A percentile compares a stretch with the other conserved stretches of the same genome.
Evolutionary conservation across 2,329 filamentous ascomycete species (phyloP).

Genomic region (Hypoxylon rubiginosum): DNA sequence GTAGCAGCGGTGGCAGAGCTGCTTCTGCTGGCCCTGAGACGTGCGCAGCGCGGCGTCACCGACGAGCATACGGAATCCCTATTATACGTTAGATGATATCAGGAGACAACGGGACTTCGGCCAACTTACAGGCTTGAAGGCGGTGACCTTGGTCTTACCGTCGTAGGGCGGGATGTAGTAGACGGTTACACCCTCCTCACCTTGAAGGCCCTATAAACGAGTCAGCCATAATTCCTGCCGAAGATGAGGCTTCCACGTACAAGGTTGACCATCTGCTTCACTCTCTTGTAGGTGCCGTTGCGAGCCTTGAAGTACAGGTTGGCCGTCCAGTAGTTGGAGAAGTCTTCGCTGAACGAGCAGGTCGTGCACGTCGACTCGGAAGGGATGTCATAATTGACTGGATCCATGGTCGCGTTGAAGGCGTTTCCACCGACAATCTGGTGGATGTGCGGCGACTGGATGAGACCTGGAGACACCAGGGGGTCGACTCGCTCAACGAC

Average conservation of each 20-base stretch:
- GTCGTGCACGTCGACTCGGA: constrained; percentile 44
- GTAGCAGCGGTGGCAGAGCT: constrained; percentile 46
- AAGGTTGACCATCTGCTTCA: constrained; percentile 46
- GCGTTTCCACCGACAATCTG: constrained; percentile 45
- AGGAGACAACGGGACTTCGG: neutral
- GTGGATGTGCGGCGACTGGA: constrained; percentile 46
- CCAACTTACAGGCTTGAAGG: constrained; percentile 43
- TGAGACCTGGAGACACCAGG: constrained; percentile 43
- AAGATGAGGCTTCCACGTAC: constrained; percentile 13
- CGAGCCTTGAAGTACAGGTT: constrained; percentile 46
- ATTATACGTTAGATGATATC: neutral
- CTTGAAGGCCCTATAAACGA: constrained; percentile 35
- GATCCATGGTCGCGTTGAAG: constrained; percentile 44
- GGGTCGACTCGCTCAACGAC: constrained; percentile 48
- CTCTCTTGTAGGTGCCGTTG: constrained; percentile 47
- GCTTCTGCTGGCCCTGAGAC: constrained; percentile 40
- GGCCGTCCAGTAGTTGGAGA: constrained; percentile 48
- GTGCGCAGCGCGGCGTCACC: constrained; percentile 41
- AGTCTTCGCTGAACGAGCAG: constrained; percentile 46
- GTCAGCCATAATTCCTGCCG: constrained; percentile 2
- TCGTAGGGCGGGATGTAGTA: constrained; percentile 48
- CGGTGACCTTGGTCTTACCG: constrained; percentile 41
- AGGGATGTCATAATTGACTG: constrained; percentile 39
- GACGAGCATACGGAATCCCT: constrained; percentile 49
- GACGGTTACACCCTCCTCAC: constrained; percentile 42